Evolutionary conservation across 805 yeast genomes (phyloP), one percentile per base, ranked within the genome.

Genomic region (Starmera dryadoides): DNA sequence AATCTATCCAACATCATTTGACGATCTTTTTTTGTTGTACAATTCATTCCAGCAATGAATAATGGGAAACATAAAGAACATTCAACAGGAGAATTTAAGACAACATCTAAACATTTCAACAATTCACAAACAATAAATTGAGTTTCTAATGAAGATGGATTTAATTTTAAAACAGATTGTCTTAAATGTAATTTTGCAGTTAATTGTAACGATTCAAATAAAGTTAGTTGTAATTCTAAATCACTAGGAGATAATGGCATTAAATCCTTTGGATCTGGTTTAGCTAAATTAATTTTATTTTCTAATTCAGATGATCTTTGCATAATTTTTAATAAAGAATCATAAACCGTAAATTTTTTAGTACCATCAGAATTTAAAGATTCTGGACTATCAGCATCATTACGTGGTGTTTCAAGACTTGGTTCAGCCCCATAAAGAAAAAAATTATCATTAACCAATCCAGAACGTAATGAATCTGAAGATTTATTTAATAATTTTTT

Each of bases 1-100:
- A 82, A 73, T 42, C 82, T 63, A 14, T 48, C 51, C 29, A 64
- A 58, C 71, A 84, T 77, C 34, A 59, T 53, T n/a, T 55, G 54
- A 17, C 86, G 67, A 45, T 76, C 81, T n/a, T 49, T 60, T n/a
- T 52, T 54, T 1, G 73, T 68, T 5, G 75, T 70, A 46, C 83
- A 73, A 53, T 79, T 79, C 52, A 85, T 72, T 2, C 91, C 94
- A 2, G 87, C 82, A 17, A 86, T 75, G 53, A 86, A 86, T 45
- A 84, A 58, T 0, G 95, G 94, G 58, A 86, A 85, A 30, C 84
- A 80, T 14, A 84, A 57, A 2, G 82, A 76, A 3, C 86, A 79
- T 50, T 84, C 88, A 33, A 83, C 80, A 1, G 75, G 71, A 0
- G 91, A 68, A 2, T 76, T 86, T 29, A 85, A 52, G 4, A 84